Percentiles rank a stretch among this genome's conserved stretches.
These are phyloP conservation scores for Kalmusia sp. DNA, from an alignment of 2,329 filamentous ascomycete genomes.

Conservation along the genomic window DNA sequence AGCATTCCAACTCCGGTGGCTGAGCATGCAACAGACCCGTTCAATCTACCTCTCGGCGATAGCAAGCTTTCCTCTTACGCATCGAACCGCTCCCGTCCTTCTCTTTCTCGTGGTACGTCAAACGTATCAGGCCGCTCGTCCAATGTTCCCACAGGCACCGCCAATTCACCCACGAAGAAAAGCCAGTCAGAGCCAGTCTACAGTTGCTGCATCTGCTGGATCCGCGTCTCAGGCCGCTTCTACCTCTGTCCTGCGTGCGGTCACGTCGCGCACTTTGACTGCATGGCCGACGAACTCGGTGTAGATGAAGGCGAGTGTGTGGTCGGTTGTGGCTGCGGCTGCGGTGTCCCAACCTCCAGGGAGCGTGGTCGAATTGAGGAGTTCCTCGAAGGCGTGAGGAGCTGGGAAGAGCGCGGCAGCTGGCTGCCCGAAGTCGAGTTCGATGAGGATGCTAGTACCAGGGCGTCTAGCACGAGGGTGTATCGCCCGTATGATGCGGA, in stretches of 20 bases:
- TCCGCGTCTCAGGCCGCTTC: slow-evolving; percentile 44
- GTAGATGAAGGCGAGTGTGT: slow-evolving; percentile 39
- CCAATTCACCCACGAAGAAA: slow-evolving; percentile 18
- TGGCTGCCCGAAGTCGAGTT: slow-evolving; percentile 27
- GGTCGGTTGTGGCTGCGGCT: slow-evolving; percentile 38
- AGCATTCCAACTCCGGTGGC: slow-evolving; percentile 31
- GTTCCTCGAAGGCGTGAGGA: slow-evolving; percentile 36
- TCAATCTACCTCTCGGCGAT: slow-evolving; percentile 23
- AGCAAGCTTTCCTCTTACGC: slow-evolving; percentile 16
- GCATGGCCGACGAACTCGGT: slow-evolving; percentile 35
- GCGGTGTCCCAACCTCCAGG: slow-evolving; percentile 34
- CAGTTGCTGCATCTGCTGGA: slow-evolving; percentile 48
- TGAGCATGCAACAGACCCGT: slow-evolving; percentile 20
- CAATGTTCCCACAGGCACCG: slow-evolving; percentile 13
- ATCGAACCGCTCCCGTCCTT: slow-evolving; percentile 23
- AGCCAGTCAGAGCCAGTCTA: slow-evolving; percentile 27
- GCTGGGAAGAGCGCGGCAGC: slow-evolving; percentile 34
- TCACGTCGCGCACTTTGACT: slow-evolving; percentile 47
- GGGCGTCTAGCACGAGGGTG: slow-evolving; percentile 23
- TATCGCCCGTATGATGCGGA: neutral
- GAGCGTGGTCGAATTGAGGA: slow-evolving; percentile 35
- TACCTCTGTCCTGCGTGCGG: slow-evolving; percentile 45
- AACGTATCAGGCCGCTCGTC: slow-evolving; percentile 34
- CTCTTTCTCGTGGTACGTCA: slow-evolving; percentile 34
- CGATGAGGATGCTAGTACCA: slow-evolving; percentile 27